Base-by-base conservation (phyloP, 164 flowering plant species). In the Euptelea pleiosperma region DNA sequence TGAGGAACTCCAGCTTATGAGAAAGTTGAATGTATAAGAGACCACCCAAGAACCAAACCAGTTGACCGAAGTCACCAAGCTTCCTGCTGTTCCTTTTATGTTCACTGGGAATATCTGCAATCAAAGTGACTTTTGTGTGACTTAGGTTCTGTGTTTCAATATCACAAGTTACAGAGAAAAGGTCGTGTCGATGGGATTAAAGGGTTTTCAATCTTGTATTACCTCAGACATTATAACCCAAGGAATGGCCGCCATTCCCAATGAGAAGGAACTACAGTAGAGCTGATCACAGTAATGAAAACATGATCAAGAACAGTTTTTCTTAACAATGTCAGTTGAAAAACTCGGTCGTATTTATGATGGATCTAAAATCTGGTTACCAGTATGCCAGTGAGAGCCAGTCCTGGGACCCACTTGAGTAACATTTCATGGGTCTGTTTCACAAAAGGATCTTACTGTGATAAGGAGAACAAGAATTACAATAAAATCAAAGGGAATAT, bases 181-280 rank as follows among this genome's bases (percentile, higher is more conserved):
- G n/a, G n/a, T n/a, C n/a, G n/a, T n/a, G n/a, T n/a, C n/a, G n/a
- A n/a, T n/a, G n/a, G n/a, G n/a, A n/a, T n/a, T n/a, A n/a, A n/a
- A n/a, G n/a, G n/a, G n/a, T 15, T 21, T 4, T 39, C n/a, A 42
- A 4, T n/a, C 7, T 22, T 8, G 9, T 5, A 11, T 47, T 77
- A 89, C 96, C 91, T 89, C 96, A 2, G 96, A 84, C 94, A 85
- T 87, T 35, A 89, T 59, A 34, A 89, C 84, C 96, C 96, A 89
- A 39, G 96, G 94, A 55, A 83, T 77, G n/a, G 92, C 84, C 34
- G 90, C 97, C 91, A 89, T 82, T 61, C 97, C 97, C 9, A 65
- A 51, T 55, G 97, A 79, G 62, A 85, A 89, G 0, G 82, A 69
- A 24, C 74, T 82, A 57, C 83, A 70, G 62, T 79, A 87, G 18